Percentiles rank a stretch among this genome's conserved stretches.
These are phyloP conservation scores for Ramularia collo-cygni DNA, from an alignment of 2,329 filamentous ascomycete genomes.

Conservation along the genomic window DNA sequence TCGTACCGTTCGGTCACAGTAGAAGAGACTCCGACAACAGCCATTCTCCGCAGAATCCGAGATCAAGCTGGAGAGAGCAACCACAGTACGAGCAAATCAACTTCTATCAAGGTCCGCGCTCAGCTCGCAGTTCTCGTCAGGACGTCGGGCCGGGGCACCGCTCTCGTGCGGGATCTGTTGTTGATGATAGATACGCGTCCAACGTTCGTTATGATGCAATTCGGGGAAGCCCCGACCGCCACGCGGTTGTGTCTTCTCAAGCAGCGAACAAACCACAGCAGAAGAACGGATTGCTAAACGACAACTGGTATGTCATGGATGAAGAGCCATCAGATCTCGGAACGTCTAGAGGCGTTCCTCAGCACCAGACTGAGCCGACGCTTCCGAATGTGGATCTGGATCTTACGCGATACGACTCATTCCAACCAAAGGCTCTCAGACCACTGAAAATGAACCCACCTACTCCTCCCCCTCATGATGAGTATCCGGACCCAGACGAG, in stretches of 20 bases:
- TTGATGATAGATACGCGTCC: slow-evolving; percentile 10
- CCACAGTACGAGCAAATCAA: slow-evolving; percentile 39
- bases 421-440: slow-evolving; percentile 19
- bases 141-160: slow-evolving; percentile 24
- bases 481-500: slow-evolving; percentile 7
- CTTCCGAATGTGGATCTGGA: slow-evolving; percentile 16
- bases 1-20: slow-evolving; percentile 75
- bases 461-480: slow-evolving; percentile 29
- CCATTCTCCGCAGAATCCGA: slow-evolving; percentile 45
- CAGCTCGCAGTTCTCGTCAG: slow-evolving; percentile 32
- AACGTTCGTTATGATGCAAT: slow-evolving; percentile 9
- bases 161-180: slow-evolving; percentile 16
- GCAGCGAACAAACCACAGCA: slow-evolving; percentile 19
- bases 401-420: slow-evolving; percentile 18
- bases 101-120: slow-evolving; percentile 26
- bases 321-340: slow-evolving; percentile 24
- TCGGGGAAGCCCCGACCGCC: slow-evolving; percentile 11
- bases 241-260: slow-evolving; percentile 13
- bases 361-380: slow-evolving; percentile 10
- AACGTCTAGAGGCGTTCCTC: slow-evolving; percentile 12
- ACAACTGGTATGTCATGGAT: slow-evolving; percentile 42
- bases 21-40: slow-evolving; percentile 57
- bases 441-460: slow-evolving; percentile 45
- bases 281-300: slow-evolving; percentile 34
- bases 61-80: slow-evolving; percentile 48